Percentiles rank a stretch among this genome's conserved stretches.
These are phyloP conservation scores for Pseudofabraea citricarpa DNA, from an alignment of 2,329 filamentous ascomycete species.

Conservation along the genomic window DNA sequence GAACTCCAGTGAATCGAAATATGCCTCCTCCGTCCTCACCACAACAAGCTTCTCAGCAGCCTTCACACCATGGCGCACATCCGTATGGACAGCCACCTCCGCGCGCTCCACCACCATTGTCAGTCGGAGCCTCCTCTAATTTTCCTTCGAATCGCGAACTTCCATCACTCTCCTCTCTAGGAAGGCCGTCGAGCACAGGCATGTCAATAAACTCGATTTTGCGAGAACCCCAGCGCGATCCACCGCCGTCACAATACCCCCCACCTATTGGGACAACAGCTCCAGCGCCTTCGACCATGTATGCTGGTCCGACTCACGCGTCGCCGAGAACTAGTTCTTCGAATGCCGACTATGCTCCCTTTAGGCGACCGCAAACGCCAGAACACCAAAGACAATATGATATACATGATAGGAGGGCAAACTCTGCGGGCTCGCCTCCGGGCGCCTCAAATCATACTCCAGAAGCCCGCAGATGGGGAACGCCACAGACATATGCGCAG, in stretches of 20 bases:
- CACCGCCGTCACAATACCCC: slow-evolving; percentile 40
- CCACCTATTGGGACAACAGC: slow-evolving; percentile 33
- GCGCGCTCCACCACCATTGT: slow-evolving; percentile 37
- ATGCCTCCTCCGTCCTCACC: slow-evolving; percentile 48
- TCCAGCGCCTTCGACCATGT: slow-evolving; percentile 27
- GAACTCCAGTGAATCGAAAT: slow-evolving; percentile 22
- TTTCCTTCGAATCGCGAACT: slow-evolving; percentile 50
- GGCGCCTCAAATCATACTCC: slow-evolving; percentile 45
- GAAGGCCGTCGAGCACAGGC: slow-evolving; percentile 42
- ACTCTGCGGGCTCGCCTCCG: slow-evolving; percentile 28
- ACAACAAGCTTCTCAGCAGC: slow-evolving; percentile 30
- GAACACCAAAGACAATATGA: slow-evolving; percentile 59
- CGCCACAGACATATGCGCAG: slow-evolving; percentile 50
- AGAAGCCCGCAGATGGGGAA: slow-evolving; percentile 54
- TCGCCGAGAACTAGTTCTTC: slow-evolving; percentile 31
- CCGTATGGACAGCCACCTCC: slow-evolving; percentile 29
- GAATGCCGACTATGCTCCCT: slow-evolving; percentile 55
- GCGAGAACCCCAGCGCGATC: slow-evolving; percentile 47
- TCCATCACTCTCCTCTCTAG: slow-evolving; percentile 41
- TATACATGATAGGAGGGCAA: slow-evolving; percentile 32
- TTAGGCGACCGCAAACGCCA: slow-evolving; percentile 68
- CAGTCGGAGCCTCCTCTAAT: slow-evolving; percentile 32
- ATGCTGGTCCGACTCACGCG: slow-evolving; percentile 34
- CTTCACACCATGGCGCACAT: slow-evolving; percentile 27
- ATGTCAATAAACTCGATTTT: slow-evolving; percentile 75